Conservation (phyloP, 495 filamentous ascomycete species). For the Podospora fimiseda region DNA sequence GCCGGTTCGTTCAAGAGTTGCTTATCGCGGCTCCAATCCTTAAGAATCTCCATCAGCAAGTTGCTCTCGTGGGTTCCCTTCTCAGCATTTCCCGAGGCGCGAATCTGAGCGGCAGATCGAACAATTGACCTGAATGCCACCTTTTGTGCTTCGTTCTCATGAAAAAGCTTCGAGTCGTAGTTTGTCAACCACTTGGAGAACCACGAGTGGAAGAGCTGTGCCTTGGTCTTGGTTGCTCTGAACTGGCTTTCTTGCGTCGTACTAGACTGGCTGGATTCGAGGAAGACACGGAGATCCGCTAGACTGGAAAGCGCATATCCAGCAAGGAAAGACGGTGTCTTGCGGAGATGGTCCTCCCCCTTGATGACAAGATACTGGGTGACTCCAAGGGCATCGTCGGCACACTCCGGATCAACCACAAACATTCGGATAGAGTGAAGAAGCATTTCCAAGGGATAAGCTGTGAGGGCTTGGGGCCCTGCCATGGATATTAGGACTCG, state of each 20-base stretch:
- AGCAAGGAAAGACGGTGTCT: constrained; percentile 65
- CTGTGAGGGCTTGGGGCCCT: constrained; percentile 58
- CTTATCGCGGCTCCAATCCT: constrained; percentile 55
- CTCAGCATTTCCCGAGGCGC: constrained; percentile 52
- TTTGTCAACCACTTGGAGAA: constrained; percentile 54
- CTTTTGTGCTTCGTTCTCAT: constrained; percentile 32
- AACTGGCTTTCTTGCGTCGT: constrained; percentile 74
- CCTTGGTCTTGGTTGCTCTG: constrained; percentile 58
- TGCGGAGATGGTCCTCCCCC: constrained; percentile 57
- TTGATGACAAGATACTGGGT: constrained; percentile 73
- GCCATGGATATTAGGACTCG: constrained; percentile 74
- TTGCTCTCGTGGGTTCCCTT: constrained; percentile 61
- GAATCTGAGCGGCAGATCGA: constrained; percentile 53
- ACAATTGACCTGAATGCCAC: constrained; percentile 59
- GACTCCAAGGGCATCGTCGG: constrained; percentile 86
- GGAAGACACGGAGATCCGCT: constrained; percentile 65
- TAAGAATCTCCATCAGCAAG: constrained; percentile 65
- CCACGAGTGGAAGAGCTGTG: constrained; percentile 64
- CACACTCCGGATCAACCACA: constrained; percentile 73
- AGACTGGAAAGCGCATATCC: constrained; percentile 72
- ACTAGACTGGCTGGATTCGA: constrained; percentile 58
- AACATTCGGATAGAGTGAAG: constrained; percentile 74
- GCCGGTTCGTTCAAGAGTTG: constrained; percentile 63
- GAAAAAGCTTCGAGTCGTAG: constrained; percentile 48
- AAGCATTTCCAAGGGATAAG: constrained; percentile 89